Conservation (phyloP, 495 filamentous ascomycete species). For the Tuber aestivum region DNA sequence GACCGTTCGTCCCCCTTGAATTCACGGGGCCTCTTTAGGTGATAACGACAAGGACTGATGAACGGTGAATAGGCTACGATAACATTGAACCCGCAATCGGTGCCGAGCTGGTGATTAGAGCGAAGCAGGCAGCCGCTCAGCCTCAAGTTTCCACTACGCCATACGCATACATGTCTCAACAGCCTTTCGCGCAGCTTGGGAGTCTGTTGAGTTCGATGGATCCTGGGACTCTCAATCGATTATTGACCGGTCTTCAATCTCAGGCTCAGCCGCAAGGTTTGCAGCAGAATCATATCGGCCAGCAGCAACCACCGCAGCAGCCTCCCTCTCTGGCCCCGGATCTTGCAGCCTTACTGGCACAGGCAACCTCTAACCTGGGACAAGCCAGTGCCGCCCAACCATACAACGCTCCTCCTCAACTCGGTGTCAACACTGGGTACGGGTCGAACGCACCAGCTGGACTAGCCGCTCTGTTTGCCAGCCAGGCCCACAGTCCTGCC, state of each 20-base stretch:
- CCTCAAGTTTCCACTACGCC: constrained; percentile 27
- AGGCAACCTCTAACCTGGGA: constrained; percentile 38
- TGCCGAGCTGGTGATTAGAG: constrained; percentile 70
- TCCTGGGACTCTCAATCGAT: constrained; percentile 61
- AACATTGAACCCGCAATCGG: constrained; percentile 69
- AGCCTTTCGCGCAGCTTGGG: constrained; percentile 47
- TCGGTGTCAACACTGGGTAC: constrained; percentile 36
- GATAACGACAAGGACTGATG: background rate
- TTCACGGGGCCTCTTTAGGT: constrained; percentile 4
- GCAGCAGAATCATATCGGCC: constrained; percentile 46
- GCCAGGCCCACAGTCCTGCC: constrained; percentile 42
- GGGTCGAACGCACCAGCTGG: constrained; percentile 23
- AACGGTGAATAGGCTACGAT: constrained; percentile 58
- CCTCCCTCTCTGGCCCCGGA: constrained; percentile 49
- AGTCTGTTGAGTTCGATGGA: constrained; percentile 61
- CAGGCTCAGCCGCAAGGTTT: constrained; percentile 36
- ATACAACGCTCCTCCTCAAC: constrained; percentile 25
- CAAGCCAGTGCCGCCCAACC: constrained; percentile 18
- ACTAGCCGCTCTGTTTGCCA: constrained; percentile 34
- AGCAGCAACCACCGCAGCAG: constrained; percentile 45
- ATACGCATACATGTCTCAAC: constrained; percentile 9
- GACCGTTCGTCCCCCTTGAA: constrained; percentile 52
- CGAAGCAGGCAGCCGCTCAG: constrained; percentile 55
- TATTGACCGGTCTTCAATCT: constrained; percentile 57
- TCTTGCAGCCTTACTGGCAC: constrained; percentile 56